Base-by-base conservation (phyloP, 257 asterid species). In the Catharanthus roseus region DNA sequence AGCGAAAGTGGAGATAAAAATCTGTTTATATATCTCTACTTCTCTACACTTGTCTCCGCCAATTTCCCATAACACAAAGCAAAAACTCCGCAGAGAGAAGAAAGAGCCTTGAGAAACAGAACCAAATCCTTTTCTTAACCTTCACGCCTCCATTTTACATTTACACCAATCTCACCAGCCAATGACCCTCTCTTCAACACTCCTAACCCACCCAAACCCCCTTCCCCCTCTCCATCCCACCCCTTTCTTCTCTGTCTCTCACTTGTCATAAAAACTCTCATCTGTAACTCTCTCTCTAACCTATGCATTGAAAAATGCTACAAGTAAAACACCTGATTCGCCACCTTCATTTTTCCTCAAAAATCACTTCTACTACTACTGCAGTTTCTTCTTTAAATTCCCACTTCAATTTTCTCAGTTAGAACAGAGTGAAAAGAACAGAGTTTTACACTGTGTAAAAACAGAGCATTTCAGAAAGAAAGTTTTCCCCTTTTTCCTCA, bases 141-240 rank as follows among this genome's bases (percentile, higher is more conserved):
- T 87, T 77, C 82, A 87, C 93, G 89, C 89, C 91, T 87, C 86
- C 84, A 70, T 78, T 80, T n/a, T n/a, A n/a, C n/a, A n/a, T n/a
- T n/a, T n/a, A n/a, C n/a, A n/a, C n/a, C n/a, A n/a, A n/a, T n/a
- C n/a, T n/a, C n/a, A n/a, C n/a, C n/a, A n/a, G n/a, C n/a, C n/a
- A n/a, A n/a, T n/a, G n/a, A n/a, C n/a, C n/a, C n/a, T n/a, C n/a
- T n/a, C n/a, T n/a, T n/a, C n/a, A n/a, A n/a, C n/a, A n/a, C n/a
- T n/a, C n/a, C n/a, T n/a, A n/a, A n/a, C n/a, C n/a, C n/a, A n/a
- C n/a, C n/a, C n/a, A n/a, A n/a, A n/a, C n/a, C n/a, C n/a, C n/a
- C n/a, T n/a, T n/a, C n/a, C n/a, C n/a, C n/a, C n/a, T n/a, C n/a
- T 41, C 39, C 1, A 60, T 39, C 19, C 36, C 62, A 28, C 29